A percentile compares a stretch with the other conserved stretches of the same genome.
Conservation (phyloP, 768 basidiomycete genomes). For the Boletus sp. region DNA sequence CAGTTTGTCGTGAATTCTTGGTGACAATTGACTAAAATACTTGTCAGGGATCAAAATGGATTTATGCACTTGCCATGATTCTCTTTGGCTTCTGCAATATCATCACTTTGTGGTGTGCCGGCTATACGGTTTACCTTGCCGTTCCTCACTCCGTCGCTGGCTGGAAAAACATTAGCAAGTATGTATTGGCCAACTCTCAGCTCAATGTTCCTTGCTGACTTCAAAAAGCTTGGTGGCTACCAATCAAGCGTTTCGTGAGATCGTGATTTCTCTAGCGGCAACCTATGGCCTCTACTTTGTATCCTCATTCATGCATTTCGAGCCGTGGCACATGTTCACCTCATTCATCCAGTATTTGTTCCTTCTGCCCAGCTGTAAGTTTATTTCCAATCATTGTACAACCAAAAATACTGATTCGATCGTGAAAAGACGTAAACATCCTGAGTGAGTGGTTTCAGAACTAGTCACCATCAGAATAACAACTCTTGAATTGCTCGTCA, state of each 20-base stretch:
- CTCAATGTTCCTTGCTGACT: constrained; percentile 25
- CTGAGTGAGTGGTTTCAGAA: constrained; percentile 47
- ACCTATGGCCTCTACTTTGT: constrained; percentile 86
- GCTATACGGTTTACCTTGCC: constrained; percentile 84
- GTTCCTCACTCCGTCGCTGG: constrained; percentile 72
- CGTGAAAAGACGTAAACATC: constrained; percentile 66
- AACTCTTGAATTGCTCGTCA: constrained; percentile 15
- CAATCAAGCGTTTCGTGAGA: constrained; percentile 76
- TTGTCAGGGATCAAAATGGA: constrained; percentile 77
- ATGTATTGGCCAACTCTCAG: constrained; percentile 26
- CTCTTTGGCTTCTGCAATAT: constrained; percentile 77
- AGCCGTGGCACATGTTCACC: constrained; percentile 98
- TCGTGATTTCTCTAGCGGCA: constrained; percentile 74
- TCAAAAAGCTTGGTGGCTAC: constrained; percentile 52
- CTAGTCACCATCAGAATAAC: background rate
- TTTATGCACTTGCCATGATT: constrained; percentile 72
- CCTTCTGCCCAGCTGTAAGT: constrained; percentile 73
- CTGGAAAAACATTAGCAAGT: constrained; percentile 76
- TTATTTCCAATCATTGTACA: background rate
- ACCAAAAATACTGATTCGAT: constrained; percentile 7
- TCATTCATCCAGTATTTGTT: constrained; percentile 92
- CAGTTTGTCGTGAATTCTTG: constrained; percentile 10
- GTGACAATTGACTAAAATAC: constrained; percentile 1
- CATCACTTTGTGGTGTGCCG: constrained; percentile 87
- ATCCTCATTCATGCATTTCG: constrained; percentile 82